Evolutionary conservation across 371 early-diverging fungal genomes (phyloP).

Genomic region (Syncephalastrum racemosum): DNA sequence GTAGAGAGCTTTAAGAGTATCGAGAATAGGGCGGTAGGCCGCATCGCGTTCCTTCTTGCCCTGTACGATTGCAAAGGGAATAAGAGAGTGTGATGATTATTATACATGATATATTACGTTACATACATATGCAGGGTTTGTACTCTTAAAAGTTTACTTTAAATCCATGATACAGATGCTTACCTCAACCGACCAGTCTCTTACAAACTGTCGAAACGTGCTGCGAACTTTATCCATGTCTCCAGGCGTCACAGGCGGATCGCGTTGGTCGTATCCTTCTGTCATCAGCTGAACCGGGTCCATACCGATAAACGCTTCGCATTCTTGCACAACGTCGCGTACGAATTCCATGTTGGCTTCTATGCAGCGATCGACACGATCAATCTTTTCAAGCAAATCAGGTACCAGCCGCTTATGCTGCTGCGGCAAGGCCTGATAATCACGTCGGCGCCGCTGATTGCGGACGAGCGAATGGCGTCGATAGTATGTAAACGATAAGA

Average conservation of each 20-base stretch:
- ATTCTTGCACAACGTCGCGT: constrained; percentile 42
- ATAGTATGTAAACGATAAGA: constrained; percentile 75
- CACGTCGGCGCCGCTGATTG: constrained; percentile 72
- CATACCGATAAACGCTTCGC: constrained; percentile 38
- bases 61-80: constrained; percentile 26
- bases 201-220: constrained; percentile 88
- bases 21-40: constrained; percentile 79
- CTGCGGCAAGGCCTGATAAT: constrained; percentile 63
- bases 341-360: constrained; percentile 50
- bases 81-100: too few relatives aligned
- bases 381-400: constrained; percentile 50
- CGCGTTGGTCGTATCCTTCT: constrained; percentile 36
- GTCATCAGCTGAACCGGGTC: constrained; percentile 48
- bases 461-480: constrained; percentile 62
- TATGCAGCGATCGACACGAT: constrained; percentile 45
- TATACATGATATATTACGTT: too few relatives aligned
- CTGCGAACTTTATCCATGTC: constrained; percentile 90
- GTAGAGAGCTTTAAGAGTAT: constrained; percentile 65
- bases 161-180: neutral
- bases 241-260: constrained; percentile 56
- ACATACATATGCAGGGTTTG: too few relatives aligned
- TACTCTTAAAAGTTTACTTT: too few relatives aligned
- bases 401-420: constrained; percentile 66
- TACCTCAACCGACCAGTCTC: constrained; percentile 88
- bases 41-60: constrained; percentile 78